phyloP scores from a whole-genome alignment of 1,284 basidiomycete species.

The Puccinia horiana region DNA sequence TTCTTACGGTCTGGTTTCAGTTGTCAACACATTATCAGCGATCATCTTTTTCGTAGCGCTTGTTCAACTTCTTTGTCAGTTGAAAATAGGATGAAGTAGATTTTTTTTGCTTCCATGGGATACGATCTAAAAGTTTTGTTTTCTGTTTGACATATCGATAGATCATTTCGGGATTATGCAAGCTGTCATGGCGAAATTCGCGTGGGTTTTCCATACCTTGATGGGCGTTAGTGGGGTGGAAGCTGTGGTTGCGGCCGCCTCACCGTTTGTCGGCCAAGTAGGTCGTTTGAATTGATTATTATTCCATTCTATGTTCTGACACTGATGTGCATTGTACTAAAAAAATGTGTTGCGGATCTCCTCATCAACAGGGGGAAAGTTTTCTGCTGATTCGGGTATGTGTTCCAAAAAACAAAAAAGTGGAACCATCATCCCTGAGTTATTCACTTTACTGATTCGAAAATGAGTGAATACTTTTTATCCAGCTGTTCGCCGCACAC shows the following conservation, averaged over 20 bases:
- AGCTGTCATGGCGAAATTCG: constrained; percentile 80
- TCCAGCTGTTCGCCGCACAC: constrained; percentile 74
- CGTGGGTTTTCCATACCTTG: constrained; percentile 85
- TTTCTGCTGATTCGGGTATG: constrained; percentile 67
- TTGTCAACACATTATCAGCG: constrained; percentile 58
- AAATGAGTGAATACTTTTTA: neutral
- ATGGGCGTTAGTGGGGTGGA: constrained; percentile 70
- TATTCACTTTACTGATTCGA: neutral
- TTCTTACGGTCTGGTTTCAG: neutral
- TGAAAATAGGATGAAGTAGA: neutral
- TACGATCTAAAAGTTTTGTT: neutral
- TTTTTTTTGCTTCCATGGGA: neutral
- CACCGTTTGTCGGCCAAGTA: constrained; percentile 80
- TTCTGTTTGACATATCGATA: neutral
- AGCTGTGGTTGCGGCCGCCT: constrained; percentile 84
- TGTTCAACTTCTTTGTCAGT: constrained; percentile 67
- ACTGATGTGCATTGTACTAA: neutral
- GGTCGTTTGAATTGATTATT: neutral
- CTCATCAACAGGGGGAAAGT: constrained; percentile 66
- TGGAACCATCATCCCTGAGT: neutral
- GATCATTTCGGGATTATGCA: constrained; percentile 75
- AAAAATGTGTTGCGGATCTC: neutral
- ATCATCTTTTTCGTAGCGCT: constrained; percentile 87
- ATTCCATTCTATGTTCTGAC: neutral
- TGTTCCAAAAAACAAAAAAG: constrained; percentile 13